Evolutionary conservation across 169 alveolate genomes (phyloP).

Genomic region (Eimeria necatrix): DNA sequence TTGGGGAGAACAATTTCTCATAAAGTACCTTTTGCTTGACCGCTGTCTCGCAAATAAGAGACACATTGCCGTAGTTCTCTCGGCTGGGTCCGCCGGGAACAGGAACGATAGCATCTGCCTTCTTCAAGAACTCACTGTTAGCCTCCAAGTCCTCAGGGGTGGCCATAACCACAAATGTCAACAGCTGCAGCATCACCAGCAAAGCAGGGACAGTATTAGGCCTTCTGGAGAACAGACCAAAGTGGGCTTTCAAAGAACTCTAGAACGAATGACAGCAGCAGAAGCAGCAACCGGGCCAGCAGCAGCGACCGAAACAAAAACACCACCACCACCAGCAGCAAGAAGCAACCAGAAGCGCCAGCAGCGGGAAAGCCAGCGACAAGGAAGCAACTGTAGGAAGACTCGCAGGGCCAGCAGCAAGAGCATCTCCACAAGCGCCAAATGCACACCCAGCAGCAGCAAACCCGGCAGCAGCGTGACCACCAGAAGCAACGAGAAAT

Average conservation of each 20-base stretch:
- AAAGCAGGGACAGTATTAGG: not conserved
- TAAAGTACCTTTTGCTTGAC: conserved; percentile 59
- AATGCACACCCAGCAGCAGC: not conserved
- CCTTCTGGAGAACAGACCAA: not conserved
- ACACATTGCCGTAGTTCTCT: conserved; percentile 89
- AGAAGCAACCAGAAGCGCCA: not conserved
- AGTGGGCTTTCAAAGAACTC: not conserved
- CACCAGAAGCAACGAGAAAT: not conserved
- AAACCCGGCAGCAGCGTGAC: not conserved
- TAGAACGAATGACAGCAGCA: not conserved
- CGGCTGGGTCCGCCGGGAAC: conserved; percentile 89
- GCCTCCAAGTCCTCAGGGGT: conserved; percentile 89
- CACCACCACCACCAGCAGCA: not conserved
- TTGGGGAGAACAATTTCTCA: not conserved
- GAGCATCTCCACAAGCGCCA: not conserved
- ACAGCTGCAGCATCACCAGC: conserved; percentile 72
- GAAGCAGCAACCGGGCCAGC: not conserved
- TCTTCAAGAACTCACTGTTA: conserved; percentile 86
- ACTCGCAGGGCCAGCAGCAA: not conserved
- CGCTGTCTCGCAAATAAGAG: conserved; percentile 87
- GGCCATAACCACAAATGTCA: conserved; percentile 90
- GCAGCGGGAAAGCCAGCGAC: not conserved
- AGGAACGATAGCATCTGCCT: conserved; percentile 86
- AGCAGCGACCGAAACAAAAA: not conserved
- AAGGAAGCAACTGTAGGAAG: not conserved